Conservation (phyloP, 1,284 basidiomycete species). For the Cystobasidium slooffiae region DNA sequence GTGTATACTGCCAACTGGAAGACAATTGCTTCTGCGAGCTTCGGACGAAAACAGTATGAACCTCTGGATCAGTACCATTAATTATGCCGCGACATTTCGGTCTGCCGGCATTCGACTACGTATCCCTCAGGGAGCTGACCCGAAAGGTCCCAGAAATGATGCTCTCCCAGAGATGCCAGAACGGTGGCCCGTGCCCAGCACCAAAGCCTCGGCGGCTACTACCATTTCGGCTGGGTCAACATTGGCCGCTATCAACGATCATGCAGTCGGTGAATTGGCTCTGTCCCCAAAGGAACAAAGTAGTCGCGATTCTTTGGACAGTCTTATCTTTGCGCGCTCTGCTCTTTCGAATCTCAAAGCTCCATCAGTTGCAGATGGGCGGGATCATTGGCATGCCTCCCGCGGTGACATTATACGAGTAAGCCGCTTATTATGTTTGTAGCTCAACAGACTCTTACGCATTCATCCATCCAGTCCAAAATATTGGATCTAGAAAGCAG, state of each 20-base stretch:
- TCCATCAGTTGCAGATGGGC: too few relatives aligned
- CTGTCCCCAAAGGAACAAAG: too few relatives aligned
- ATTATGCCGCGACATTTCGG: slow-evolving; percentile 92
- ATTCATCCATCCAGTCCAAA: slow-evolving; percentile 61
- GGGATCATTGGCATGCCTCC: not conserved
- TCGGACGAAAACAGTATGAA: slow-evolving; percentile 76
- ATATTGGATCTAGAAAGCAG: slow-evolving; percentile 68
- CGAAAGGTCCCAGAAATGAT: not conserved
- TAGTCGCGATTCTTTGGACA: too few relatives aligned
- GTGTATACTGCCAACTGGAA: slow-evolving; percentile 73
- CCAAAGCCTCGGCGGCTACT: too few relatives aligned
- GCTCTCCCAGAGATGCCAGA: not conserved
- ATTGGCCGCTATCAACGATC: too few relatives aligned
- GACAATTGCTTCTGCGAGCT: slow-evolving; percentile 81
- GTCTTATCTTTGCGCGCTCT: too few relatives aligned
- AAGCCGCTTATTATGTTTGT: not conserved
- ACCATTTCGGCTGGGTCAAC: too few relatives aligned
- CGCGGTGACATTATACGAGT: slow-evolving; percentile 18
- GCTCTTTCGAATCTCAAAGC: too few relatives aligned
- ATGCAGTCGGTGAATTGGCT: too few relatives aligned
- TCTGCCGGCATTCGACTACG: slow-evolving; percentile 70
- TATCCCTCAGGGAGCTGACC: not conserved
- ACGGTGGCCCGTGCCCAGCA: too few relatives aligned
- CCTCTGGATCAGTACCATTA: slow-evolving; percentile 89
- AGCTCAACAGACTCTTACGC: not conserved